phyloP scores from a whole-genome alignment of 148 eudicot species.

The Chenopodium quinoa region DNA sequence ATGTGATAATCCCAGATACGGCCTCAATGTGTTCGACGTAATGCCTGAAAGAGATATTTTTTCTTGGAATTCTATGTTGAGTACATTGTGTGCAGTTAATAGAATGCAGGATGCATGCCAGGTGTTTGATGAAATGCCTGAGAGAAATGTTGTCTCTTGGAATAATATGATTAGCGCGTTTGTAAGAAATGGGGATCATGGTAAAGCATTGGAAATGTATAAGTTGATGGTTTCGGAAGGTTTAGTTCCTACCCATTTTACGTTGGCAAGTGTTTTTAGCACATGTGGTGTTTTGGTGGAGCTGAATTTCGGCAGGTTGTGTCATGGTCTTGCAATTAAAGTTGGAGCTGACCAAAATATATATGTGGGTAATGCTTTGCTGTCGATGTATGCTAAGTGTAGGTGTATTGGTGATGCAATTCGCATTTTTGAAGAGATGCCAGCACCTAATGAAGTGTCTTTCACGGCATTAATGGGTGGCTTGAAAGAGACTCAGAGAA shows the following conservation, averaged over 20 bases:
- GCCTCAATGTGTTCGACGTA: constrained; percentile 53
- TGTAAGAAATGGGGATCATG: constrained; percentile 37
- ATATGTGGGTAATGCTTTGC: constrained; percentile 70
- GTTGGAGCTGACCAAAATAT: constrained; percentile 56
- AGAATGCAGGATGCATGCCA: constrained; percentile 36
- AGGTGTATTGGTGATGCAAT: constrained; percentile 44
- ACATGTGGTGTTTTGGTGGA: constrained; percentile 58
- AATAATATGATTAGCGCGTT: constrained; percentile 63
- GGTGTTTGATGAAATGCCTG: constrained; percentile 67
- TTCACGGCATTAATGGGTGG: constrained; percentile 76
- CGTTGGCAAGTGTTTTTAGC: constrained; percentile 73
- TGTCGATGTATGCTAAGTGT: constrained; percentile 72
- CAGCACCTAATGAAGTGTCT: constrained; percentile 70
- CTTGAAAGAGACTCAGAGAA: constrained; percentile 44
- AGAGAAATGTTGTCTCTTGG: constrained; percentile 62
- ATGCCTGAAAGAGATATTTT: constrained; percentile 50
- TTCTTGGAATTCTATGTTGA: constrained; percentile 69
- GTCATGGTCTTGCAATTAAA: constrained; percentile 55
- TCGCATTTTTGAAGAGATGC: constrained; percentile 49
- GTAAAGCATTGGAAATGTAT: constrained; percentile 52
- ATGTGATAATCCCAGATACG: constrained; percentile 39
- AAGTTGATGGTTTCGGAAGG: constrained; percentile 46
- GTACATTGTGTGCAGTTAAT: constrained; percentile 39
- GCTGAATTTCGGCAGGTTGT: constrained; percentile 47
- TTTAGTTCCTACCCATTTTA: constrained; percentile 61